Base-by-base conservation (phyloP, 495 filamentous ascomycete genomes). In the Penicillium turbatum region DNA sequence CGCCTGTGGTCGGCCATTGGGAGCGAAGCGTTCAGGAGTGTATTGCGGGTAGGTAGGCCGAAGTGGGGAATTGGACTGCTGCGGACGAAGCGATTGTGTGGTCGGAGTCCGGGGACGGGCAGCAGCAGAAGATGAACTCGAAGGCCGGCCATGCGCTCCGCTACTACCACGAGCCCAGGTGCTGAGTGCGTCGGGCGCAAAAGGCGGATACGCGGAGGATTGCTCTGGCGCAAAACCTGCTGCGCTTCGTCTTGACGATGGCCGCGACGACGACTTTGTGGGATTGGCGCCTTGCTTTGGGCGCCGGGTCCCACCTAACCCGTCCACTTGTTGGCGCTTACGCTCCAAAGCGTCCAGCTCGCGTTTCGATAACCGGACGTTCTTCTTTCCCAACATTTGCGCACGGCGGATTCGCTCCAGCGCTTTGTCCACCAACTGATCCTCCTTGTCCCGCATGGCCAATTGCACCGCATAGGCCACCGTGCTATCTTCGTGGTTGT, bases 281-380 rank as follows among this genome's bases (percentile, higher is more conserved):
- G 54, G 19, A 29, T 34, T 54, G 2, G 45, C 36, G 12, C 46
- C 27, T 38, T 58, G 54, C 32, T 55, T 56, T 21, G 35, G 36
- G 38, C 67, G 64, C 11, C 54, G 48, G 27, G 60, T 19, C 38
- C 53, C 61, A 15, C 58, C 63, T 48, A 36, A 43, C 42, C 72
- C 69, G 38, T 74, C 72, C 17, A 73, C 75, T 53, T 82, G 74
- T 61, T 81, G 70, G 48, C 84, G 79, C 65, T 82, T 81, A 42
- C 86, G 81, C 64, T 92, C 85, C 43, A 92, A 70, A 31, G 89
- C 90, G 35, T 86, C 86, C 55, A 90, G 68, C 64, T 93, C 90
- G 27, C 82, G 79, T 57, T 85, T 79, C 49, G 80, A 86, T 48
- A 95, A 72, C 57, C 83, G 86, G 26, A 95, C 89, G 42, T 92